Conservation (phyloP, 257 asterid genomes). For the Solanum piurae region DNA sequence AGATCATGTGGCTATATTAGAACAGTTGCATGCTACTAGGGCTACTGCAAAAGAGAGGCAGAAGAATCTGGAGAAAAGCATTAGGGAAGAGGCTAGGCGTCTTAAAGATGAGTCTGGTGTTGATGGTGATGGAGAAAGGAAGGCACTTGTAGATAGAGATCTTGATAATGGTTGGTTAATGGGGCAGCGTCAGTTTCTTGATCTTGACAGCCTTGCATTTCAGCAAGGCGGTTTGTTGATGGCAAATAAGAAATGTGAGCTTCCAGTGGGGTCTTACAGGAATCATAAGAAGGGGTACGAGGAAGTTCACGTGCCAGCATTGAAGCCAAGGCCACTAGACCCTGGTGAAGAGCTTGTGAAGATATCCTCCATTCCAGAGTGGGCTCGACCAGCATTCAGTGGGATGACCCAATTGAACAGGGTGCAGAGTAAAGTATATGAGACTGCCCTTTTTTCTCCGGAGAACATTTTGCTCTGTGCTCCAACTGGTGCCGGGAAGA, state of each 20-base stretch:
- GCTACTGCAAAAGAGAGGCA: conserved; percentile 33
- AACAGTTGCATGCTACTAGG: conserved; percentile 36
- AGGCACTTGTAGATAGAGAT: conserved; percentile 16
- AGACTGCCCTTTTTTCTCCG: conserved; percentile 29
- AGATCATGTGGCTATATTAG: conserved; percentile 25
- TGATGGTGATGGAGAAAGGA: conserved; percentile 13
- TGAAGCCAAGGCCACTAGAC: conserved; percentile 20
- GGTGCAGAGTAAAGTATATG: conserved; percentile 33
- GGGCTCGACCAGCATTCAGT: conserved; percentile 33
- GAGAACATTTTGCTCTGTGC: conserved; percentile 33
- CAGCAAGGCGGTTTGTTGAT: conserved; percentile 20
- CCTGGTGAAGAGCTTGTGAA: conserved; percentile 20
- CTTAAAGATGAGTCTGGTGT: conserved; percentile 28
- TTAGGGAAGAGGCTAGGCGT: conserved; percentile 25
- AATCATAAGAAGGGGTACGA: conserved; percentile 26
- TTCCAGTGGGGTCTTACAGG: conserved; percentile 21
- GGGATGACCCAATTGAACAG: conserved; percentile 31
- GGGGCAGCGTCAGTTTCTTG: conserved; percentile 32
- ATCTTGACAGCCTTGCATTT: conserved; percentile 28
- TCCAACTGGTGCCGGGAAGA: conserved; percentile 42
- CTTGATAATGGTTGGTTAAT: conserved; percentile 22
- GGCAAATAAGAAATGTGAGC: conserved; percentile 29
- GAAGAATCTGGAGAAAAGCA: conserved; percentile 9
- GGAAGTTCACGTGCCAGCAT: conserved; percentile 33
- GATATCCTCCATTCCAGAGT: conserved; percentile 28